These are phyloP conservation scores for Stropharia rugosoannulata DNA, from an alignment of 768 basidiomycete species.

Conservation along the genomic window DNA sequence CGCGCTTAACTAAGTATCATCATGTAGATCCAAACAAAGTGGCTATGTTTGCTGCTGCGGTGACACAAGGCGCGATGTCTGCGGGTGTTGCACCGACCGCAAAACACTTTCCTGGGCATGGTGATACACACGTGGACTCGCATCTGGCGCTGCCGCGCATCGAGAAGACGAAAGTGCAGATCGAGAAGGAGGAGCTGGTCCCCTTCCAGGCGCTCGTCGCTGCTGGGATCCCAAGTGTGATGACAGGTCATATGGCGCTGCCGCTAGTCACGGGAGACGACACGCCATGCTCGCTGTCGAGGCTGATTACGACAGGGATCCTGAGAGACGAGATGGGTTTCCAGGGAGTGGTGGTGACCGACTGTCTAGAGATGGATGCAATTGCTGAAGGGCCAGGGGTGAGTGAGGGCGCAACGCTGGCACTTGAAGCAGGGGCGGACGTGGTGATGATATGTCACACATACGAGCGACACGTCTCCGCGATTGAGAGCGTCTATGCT, in stretches of 20 bases:
- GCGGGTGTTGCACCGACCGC: slow-evolving; percentile 57
- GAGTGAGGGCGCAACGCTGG: slow-evolving; percentile 53
- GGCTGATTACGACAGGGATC: slow-evolving; percentile 48
- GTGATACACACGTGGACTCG: slow-evolving; percentile 71
- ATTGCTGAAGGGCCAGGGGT: slow-evolving; percentile 51
- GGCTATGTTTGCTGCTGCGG: slow-evolving; percentile 44
- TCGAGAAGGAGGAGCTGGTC: slow-evolving; percentile 50
- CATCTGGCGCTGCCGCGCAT: slow-evolving; percentile 67
- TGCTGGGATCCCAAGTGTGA: slow-evolving; percentile 49
- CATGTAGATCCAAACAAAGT: slow-evolving; percentile 55
- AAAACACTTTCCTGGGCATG: slow-evolving; percentile 77
- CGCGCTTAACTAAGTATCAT: background rate
- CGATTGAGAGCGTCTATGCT: slow-evolving; percentile 48
- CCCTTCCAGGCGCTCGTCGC: slow-evolving; percentile 54
- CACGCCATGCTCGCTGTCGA: slow-evolving; percentile 60
- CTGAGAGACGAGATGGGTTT: slow-evolving; percentile 52
- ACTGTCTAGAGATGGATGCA: slow-evolving; percentile 79
- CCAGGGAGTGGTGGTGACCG: slow-evolving; percentile 64
- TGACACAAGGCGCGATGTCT: slow-evolving; percentile 44
- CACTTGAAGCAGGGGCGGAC: slow-evolving; percentile 64
- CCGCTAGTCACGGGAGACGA: slow-evolving; percentile 54
- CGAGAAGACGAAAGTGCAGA: slow-evolving; percentile 41
- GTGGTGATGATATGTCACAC: slow-evolving; percentile 77
- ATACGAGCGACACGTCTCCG: slow-evolving; percentile 49
- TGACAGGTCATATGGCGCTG: slow-evolving; percentile 76